These are phyloP conservation scores for Termitomyces heimii DNA, from an alignment of 768 basidiomycete species.

Conservation along the genomic window DNA sequence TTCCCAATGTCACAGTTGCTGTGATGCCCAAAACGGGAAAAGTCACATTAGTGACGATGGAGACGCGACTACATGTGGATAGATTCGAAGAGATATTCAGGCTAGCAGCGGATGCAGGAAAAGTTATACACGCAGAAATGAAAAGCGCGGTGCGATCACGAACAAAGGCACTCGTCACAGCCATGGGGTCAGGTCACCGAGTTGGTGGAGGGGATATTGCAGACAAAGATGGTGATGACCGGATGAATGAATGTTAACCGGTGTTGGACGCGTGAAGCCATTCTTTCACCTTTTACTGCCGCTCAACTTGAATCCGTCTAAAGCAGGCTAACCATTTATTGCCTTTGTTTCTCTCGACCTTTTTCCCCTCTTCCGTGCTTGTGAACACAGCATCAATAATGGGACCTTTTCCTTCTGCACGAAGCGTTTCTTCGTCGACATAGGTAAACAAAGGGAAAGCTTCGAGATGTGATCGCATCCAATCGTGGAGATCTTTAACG, in stretches of 20 bases:
- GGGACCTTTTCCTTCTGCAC: slow-evolving; percentile 67
- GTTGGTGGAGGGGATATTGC: slow-evolving; percentile 18
- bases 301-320: slow-evolving; percentile 46
- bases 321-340: slow-evolving; percentile 94
- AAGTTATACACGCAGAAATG: slow-evolving; percentile 83
- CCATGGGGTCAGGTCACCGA: slow-evolving; percentile 48
- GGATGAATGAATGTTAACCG: slow-evolving; percentile 27
- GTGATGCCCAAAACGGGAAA: slow-evolving; percentile 83
- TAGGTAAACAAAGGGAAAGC: slow-evolving; percentile 83
- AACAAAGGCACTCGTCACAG: slow-evolving; percentile 55
- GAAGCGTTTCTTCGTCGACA: slow-evolving; percentile 69
- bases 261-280: neutral
- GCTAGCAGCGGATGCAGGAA: slow-evolving; percentile 71
- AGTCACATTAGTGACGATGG: slow-evolving; percentile 87
- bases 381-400: slow-evolving; percentile 79
- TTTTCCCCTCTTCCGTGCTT: slow-evolving; percentile 94
- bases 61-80: slow-evolving; percentile 90
- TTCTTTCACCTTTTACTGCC: slow-evolving; percentile 16
- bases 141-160: slow-evolving; percentile 57
- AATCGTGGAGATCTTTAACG: slow-evolving; percentile 87
- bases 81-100: slow-evolving; percentile 86
- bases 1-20: slow-evolving; percentile 86
- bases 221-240: slow-evolving; percentile 31
- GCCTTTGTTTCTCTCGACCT: slow-evolving; percentile 88
- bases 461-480: slow-evolving; percentile 91